A percentile compares a stretch with the other conserved stretches of the same genome.
phyloP scores from a whole-genome alignment of 352 stramenopile species.

The Phytophthora colocasiae region DNA sequence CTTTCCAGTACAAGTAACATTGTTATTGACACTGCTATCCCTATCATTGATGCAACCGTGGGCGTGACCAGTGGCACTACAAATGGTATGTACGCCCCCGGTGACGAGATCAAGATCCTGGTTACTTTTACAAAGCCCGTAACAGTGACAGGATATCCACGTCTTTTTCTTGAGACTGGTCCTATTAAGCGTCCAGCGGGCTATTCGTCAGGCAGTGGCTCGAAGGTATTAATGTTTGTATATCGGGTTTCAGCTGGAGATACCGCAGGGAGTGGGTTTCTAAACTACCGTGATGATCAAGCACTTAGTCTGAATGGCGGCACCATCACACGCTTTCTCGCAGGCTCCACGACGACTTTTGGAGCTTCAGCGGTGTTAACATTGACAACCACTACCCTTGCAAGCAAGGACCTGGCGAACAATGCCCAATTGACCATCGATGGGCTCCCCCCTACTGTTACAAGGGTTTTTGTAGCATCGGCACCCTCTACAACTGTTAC shows the following conservation, averaged over 20 bases:
- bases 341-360: conserved; percentile 4
- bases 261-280: conserved; percentile 47
- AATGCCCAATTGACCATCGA: conserved; percentile 69
- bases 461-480: conserved; percentile 46
- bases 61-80: conserved; percentile 60
- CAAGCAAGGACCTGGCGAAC: conserved; percentile 48
- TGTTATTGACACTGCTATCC: conserved; percentile 65
- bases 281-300: conserved; percentile 73
- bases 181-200: conserved; percentile 69
- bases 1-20: conserved; percentile 67
- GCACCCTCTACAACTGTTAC: conserved; percentile 47
- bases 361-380: conserved; percentile 43
- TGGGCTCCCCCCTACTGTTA: conserved; percentile 54
- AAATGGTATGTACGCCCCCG: conserved; percentile 72
- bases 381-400: conserved; percentile 42
- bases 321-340: conserved; percentile 52
- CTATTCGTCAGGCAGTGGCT: conserved; percentile 69
- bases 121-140: conserved; percentile 87
- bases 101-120: conserved; percentile 66
- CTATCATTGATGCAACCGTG: conserved; percentile 58
- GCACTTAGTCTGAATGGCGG: conserved; percentile 77
- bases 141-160: conserved; percentile 63
- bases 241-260: conserved; percentile 79
- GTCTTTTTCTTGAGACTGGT: conserved; percentile 77
- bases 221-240: conserved; percentile 70